phyloP scores from a whole-genome alignment of 768 basidiomycete species.

The Xanthoconium purpureum region DNA sequence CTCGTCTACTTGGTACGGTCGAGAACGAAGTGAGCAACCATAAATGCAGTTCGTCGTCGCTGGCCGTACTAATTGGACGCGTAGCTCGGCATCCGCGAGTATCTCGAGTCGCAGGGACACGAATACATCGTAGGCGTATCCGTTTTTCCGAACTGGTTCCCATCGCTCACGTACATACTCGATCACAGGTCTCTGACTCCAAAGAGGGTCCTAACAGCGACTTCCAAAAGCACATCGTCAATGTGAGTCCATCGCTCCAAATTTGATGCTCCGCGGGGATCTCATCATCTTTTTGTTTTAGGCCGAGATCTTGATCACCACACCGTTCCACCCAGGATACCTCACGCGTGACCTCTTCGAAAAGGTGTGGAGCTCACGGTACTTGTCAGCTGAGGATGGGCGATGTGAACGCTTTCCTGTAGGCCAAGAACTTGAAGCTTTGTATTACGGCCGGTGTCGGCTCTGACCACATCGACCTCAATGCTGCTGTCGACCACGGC shows the following conservation, averaged over 20 bases:
- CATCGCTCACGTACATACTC: slow-evolving; percentile 1
- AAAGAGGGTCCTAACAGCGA: slow-evolving; percentile 81
- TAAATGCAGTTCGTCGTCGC: background rate
- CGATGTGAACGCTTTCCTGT: slow-evolving; percentile 6
- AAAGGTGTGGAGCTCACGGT: slow-evolving; percentile 42
- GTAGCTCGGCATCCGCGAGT: slow-evolving; percentile 70
- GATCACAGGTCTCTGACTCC: slow-evolving; percentile 62
- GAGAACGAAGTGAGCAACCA: slow-evolving; percentile 62
- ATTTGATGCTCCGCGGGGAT: slow-evolving; percentile 7
- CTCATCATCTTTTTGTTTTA: slow-evolving; percentile 26
- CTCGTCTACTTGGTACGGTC: slow-evolving; percentile 73
- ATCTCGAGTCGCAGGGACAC: slow-evolving; percentile 70
- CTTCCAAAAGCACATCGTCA: slow-evolving; percentile 79
- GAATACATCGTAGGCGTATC: slow-evolving; percentile 57
- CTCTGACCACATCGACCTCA: slow-evolving; percentile 87
- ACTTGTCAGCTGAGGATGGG: background rate
- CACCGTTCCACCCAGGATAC: slow-evolving; percentile 86
- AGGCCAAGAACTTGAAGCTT: slow-evolving; percentile 88
- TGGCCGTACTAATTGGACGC: background rate
- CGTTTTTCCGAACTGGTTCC: background rate
- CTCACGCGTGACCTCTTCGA: slow-evolving; percentile 69
- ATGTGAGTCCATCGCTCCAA: slow-evolving; percentile 45
- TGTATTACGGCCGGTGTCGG: slow-evolving; percentile 91
- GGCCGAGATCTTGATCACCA: slow-evolving; percentile 80
- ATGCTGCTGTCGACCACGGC: slow-evolving; percentile 76